Percentiles rank a stretch among this genome's conserved stretches.
Conservation (phyloP, 169 alveolate species). For the Plasmodium berghei region DNA sequence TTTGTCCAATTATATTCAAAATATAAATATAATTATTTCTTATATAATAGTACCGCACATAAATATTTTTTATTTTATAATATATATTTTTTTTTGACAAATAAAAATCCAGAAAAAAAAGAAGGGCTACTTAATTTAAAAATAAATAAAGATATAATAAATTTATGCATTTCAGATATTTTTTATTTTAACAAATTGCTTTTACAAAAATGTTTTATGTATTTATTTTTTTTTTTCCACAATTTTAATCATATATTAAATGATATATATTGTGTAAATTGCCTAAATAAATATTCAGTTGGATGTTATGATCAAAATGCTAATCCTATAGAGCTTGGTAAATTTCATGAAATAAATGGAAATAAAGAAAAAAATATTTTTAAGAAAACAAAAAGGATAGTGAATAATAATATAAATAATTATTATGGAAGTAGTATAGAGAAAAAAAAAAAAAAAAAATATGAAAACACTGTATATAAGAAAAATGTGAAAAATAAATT, state of each 20-base stretch:
- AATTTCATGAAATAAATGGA: not conserved
- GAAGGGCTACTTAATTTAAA: not conserved
- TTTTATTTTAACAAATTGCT: constrained; percentile 32
- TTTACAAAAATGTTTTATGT: constrained; percentile 53
- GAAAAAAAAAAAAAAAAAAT: not conserved
- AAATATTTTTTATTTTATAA: constrained; percentile 47
- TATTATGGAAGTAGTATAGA: not conserved
- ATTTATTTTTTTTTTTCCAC: constrained; percentile 38
- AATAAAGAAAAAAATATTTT: not conserved
- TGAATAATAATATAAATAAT: not conserved
- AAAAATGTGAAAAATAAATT: too few relatives aligned
- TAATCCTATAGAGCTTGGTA: not conserved
- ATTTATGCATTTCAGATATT: constrained; percentile 21
- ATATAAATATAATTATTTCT: constrained; percentile 59
- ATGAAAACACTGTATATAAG: too few relatives aligned
- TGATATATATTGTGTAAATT: constrained; percentile 47
- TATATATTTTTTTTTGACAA: constrained; percentile 14
- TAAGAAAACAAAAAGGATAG: not conserved
- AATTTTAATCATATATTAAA: constrained; percentile 30
- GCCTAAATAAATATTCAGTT: constrained; percentile 36
- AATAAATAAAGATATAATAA: constrained; percentile 7
- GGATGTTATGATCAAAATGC: constrained; percentile 8
- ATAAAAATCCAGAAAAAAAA: not conserved
- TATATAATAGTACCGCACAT: constrained; percentile 9
- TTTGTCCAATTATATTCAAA: constrained; percentile 24